Conservation (phyloP, 1,284 basidiomycete species). For the Sporisorium reilianum region DNA sequence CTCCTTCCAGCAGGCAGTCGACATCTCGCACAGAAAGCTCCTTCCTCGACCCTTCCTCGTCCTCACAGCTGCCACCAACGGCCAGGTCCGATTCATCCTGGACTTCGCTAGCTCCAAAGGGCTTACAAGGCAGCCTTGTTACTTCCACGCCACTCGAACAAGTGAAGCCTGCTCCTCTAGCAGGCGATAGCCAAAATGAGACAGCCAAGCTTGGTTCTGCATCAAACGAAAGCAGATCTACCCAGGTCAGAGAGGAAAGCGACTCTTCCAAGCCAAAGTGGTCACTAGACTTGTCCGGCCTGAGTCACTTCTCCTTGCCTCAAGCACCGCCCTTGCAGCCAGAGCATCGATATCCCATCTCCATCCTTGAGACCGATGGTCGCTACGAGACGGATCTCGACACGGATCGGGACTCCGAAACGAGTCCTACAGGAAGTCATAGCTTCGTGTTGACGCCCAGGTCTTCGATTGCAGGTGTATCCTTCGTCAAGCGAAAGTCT, state of each 20-base stretch:
- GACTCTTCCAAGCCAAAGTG: not conserved
- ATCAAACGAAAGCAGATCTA: not conserved
- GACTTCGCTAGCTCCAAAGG: not conserved
- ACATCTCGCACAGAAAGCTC: not conserved
- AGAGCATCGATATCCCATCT: constrained; percentile 27
- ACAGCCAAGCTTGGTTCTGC: not conserved
- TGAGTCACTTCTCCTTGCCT: constrained; percentile 16
- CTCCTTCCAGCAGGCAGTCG: not conserved
- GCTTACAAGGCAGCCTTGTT: not conserved
- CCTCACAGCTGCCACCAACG: not conserved
- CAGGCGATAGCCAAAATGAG: not conserved
- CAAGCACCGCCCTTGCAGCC: constrained; percentile 39
- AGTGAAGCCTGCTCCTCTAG: not conserved
- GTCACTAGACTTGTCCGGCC: constrained; percentile 7
- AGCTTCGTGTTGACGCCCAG: not conserved
- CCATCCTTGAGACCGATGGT: constrained; percentile 16
- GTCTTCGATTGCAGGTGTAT: not conserved
- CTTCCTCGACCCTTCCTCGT: not conserved
- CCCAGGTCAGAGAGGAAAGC: not conserved
- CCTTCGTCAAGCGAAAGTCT: constrained; percentile 1
- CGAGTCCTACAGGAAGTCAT: constrained; percentile 10
- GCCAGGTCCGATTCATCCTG: not conserved
- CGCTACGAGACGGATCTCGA: constrained; percentile 22
- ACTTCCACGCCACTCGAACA: constrained; percentile 1
- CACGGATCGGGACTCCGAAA: constrained; percentile 28